phyloP scores from a whole-genome alignment of 345 rosid genomes.

The Eucalyptus brandiana region DNA sequence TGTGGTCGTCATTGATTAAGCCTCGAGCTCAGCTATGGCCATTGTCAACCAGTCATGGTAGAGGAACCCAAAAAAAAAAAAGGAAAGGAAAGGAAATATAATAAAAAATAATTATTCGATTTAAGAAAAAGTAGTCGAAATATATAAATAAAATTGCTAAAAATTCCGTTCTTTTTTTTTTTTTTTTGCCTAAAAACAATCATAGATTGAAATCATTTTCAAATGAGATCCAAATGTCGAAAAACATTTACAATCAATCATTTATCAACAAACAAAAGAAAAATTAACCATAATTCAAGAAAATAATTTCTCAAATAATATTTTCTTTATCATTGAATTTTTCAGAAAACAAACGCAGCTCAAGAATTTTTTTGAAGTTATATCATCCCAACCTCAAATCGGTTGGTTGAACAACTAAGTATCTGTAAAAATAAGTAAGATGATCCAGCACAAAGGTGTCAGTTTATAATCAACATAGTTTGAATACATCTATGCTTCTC shows the following conservation, averaged over 20 bases:
- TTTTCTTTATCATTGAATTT: background rate
- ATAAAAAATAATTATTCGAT: too few relatives aligned
- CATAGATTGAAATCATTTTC: too few relatives aligned
- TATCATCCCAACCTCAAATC: background rate
- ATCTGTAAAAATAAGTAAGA: background rate
- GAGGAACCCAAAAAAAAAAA: too few relatives aligned
- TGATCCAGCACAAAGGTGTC: background rate
- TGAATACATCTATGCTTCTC: background rate
- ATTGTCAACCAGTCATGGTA: too few relatives aligned
- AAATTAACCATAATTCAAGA: background rate
- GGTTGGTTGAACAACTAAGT: background rate
- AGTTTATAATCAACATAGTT: background rate
- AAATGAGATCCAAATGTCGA: background rate
- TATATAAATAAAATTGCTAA: too few relatives aligned
- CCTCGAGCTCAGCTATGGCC: too few relatives aligned
- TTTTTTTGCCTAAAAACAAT: background rate
- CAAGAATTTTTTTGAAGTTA: background rate
- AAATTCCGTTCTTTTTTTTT: too few relatives aligned
- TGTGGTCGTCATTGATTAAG: too few relatives aligned
- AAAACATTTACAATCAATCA: background rate
- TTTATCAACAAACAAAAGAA: background rate
- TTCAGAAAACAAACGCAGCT: background rate
- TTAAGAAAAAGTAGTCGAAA: too few relatives aligned
- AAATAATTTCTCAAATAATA: background rate
- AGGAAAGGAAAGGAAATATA: too few relatives aligned